A percentile compares a stretch with the other conserved stretches of the same genome.
Conservation (phyloP, 2,329 filamentous ascomycete species). For the Orbilia brochopaga region DNA sequence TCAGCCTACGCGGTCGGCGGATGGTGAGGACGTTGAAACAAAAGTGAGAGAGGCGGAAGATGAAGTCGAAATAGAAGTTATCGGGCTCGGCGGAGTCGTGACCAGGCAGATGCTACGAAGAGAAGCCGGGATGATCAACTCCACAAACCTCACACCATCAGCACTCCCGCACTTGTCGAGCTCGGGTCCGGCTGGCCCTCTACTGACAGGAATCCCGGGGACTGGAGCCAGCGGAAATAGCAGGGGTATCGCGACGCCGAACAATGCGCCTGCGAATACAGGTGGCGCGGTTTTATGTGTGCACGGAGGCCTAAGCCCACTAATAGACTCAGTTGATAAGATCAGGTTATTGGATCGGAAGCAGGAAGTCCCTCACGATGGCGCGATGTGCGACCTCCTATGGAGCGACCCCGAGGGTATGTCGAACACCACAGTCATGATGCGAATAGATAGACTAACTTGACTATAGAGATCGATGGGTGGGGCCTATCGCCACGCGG, state of each 20-base stretch:
- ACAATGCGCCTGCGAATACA: constrained; percentile 59
- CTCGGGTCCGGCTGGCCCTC: constrained; percentile 52
- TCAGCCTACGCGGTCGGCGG: constrained; percentile 63
- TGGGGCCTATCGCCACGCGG: constrained; percentile 95
- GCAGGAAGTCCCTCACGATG: constrained; percentile 97
- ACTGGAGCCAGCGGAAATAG: constrained; percentile 57
- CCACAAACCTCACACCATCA: constrained; percentile 40
- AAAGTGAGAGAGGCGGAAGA: constrained; percentile 64
- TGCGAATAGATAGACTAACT: constrained; percentile 7
- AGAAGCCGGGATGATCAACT: constrained; percentile 72
- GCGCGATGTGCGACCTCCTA: constrained; percentile 96
- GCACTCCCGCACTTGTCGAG: constrained; percentile 50
- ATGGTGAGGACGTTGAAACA: constrained; percentile 49
- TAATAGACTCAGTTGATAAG: constrained; percentile 93
- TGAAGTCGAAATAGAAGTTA: constrained; percentile 89
- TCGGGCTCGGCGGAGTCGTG: constrained; percentile 60
- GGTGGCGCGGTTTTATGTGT: constrained; percentile 87
- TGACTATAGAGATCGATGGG: constrained; percentile 76
- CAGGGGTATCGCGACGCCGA: constrained; percentile 17
- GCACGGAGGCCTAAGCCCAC: constrained; percentile 87
- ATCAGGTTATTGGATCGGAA: constrained; percentile 94
- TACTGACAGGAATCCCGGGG: constrained; percentile 65
- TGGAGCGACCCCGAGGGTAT: constrained; percentile 87
- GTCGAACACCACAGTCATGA: background rate
- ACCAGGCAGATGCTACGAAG: constrained; percentile 59